Evolutionary conservation across 306 rosid genomes (phyloP).

Genomic region (Vachellia collinsii): DNA sequence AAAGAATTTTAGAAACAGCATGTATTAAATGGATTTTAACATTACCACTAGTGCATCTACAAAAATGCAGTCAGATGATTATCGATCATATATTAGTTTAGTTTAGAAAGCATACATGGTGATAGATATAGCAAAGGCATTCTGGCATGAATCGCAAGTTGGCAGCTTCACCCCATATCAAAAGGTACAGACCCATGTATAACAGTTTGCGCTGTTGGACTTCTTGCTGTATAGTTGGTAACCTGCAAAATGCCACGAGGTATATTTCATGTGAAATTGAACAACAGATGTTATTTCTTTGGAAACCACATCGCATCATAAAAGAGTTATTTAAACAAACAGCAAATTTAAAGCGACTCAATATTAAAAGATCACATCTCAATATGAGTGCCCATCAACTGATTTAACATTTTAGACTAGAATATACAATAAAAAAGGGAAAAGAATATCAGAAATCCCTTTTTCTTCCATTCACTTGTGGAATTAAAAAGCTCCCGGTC

Average conservation of each 20-base stretch:
- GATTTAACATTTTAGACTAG: conserved; percentile 6
- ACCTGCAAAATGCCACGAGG: conserved; percentile 59
- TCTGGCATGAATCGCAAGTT: conserved; percentile 98
- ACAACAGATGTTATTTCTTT: neutral
- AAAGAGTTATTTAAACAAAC: conserved; percentile 13
- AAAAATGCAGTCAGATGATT: neutral
- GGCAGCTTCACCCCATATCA: conserved; percentile 99
- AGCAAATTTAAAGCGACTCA: conserved; percentile 13
- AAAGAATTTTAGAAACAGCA: neutral
- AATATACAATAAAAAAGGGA: conserved; percentile 23
- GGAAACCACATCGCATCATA: conserved; percentile 8
- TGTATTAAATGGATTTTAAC: conserved; percentile 1
- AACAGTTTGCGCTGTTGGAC: conserved; percentile 96
- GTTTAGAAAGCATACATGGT: conserved; percentile 67
- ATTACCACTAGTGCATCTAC: neutral
- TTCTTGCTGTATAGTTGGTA: conserved; percentile 98
- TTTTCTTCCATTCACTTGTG: neutral
- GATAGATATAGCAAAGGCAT: conserved; percentile 97
- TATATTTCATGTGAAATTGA: conserved; percentile 22
- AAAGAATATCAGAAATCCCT: conserved; percentile 17
- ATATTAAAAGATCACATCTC: conserved; percentile 26
- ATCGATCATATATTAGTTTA: conserved; percentile 13
- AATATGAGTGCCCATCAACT: conserved; percentile 22
- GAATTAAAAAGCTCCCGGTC: neutral
- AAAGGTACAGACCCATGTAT: conserved; percentile 95